These are phyloP conservation scores for Warburgia ugandensis DNA, from an alignment of 164 flowering plant species.

Conservation along the genomic window DNA sequence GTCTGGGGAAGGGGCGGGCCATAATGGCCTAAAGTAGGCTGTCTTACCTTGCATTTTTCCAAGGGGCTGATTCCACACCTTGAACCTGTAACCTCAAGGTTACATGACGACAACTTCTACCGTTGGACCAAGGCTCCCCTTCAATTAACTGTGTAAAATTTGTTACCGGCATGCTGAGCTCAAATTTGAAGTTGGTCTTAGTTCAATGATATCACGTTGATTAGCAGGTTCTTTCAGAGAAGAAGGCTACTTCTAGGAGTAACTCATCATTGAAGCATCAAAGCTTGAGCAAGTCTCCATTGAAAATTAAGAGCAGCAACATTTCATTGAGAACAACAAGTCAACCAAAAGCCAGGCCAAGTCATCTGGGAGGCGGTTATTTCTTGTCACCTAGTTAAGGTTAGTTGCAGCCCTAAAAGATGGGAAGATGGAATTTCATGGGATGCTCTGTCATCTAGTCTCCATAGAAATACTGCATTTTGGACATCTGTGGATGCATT, in stretches of 20 bases:
- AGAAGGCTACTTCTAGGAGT: constrained; percentile 17
- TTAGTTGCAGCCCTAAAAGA: constrained; percentile 19
- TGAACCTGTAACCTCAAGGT: too few relatives aligned
- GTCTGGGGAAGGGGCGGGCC: too few relatives aligned
- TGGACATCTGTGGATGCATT: constrained; percentile 41
- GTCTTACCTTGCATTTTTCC: too few relatives aligned
- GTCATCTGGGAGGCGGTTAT: constrained; percentile 14
- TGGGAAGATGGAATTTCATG: constrained; percentile 25
- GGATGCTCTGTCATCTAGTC: constrained; percentile 31
- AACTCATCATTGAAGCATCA: constrained; percentile 16
- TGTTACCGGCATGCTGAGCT: too few relatives aligned
- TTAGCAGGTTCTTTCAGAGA: constrained; percentile 23
- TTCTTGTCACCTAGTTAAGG: constrained; percentile 27
- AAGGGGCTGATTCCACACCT: too few relatives aligned
- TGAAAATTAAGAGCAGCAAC: constrained; percentile 22
- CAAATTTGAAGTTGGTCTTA: too few relatives aligned
- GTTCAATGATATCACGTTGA: neutral
- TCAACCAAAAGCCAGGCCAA: constrained; percentile 16
- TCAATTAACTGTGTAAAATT: too few relatives aligned
- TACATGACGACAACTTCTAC: too few relatives aligned
- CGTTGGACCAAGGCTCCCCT: too few relatives aligned
- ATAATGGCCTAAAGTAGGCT: too few relatives aligned
- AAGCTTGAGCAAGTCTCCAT: constrained; percentile 17
- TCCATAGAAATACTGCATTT: constrained; percentile 37
- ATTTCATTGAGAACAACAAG: constrained; percentile 7